Evolutionary conservation across 768 basidiomycete species (phyloP).

Genomic region (Xanthoconium stramineum): DNA sequence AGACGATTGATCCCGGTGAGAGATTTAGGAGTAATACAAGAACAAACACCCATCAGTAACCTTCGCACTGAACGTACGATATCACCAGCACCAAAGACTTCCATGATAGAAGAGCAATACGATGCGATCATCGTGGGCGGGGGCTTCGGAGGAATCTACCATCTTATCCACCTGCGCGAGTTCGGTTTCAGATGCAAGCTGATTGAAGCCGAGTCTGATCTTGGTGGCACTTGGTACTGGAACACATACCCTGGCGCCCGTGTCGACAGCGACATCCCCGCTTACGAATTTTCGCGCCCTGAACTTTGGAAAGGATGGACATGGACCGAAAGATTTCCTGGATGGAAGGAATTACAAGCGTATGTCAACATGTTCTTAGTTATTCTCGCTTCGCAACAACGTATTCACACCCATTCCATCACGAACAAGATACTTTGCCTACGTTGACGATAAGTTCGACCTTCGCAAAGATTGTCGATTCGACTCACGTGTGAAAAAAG

Average conservation of each 20-base stretch:
- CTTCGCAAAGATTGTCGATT: slow-evolving; percentile 18
- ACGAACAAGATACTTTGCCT: slow-evolving; percentile 10
- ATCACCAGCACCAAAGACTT: background rate
- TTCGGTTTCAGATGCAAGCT: background rate
- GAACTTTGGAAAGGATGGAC: slow-evolving; percentile 14
- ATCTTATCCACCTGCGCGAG: background rate
- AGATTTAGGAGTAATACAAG: too few relatives aligned
- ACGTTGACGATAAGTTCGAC: slow-evolving; percentile 8
- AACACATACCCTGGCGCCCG: too few relatives aligned
- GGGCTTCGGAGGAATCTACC: slow-evolving; percentile 10
- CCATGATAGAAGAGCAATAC: slow-evolving; percentile 2
- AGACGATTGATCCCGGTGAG: too few relatives aligned
- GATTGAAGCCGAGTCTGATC: slow-evolving; percentile 7
- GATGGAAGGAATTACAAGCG: too few relatives aligned
- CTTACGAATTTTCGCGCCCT: slow-evolving; percentile 8
- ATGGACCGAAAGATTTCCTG: slow-evolving; percentile 15
- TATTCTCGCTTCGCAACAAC: background rate
- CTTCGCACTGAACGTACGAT: too few relatives aligned
- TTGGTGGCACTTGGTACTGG: slow-evolving; percentile 6
- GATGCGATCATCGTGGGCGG: slow-evolving; percentile 10
- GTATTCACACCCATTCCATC: background rate
- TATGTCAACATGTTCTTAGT: too few relatives aligned
- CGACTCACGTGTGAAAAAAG: slow-evolving; percentile 7
- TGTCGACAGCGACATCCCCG: slow-evolving; percentile 7
- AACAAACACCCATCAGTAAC: too few relatives aligned